phyloP scores from a whole-genome alignment of 1,139 yeast genomes.

The Yarrowia galli region DNA sequence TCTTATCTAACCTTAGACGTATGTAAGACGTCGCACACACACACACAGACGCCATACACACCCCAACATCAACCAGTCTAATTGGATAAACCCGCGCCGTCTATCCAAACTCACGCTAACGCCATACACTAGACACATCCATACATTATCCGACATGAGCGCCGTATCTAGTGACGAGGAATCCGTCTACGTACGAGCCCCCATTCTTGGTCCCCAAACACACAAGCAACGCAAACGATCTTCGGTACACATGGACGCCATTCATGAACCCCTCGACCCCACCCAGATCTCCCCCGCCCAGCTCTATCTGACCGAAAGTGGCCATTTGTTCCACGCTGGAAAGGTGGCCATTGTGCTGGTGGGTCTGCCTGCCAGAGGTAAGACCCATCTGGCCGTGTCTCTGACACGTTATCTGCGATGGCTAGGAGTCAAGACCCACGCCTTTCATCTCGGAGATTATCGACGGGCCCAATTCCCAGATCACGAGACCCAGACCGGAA shows the following conservation, averaged over 20 bases:
- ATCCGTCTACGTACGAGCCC: conserved; percentile 30
- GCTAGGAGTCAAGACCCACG: conserved; percentile 90
- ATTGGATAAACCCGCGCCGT: conserved; percentile 27
- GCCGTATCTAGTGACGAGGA: conserved; percentile 38
- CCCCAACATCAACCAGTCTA: conserved; percentile 26
- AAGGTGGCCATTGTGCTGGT: conserved; percentile 87
- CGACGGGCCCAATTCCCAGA: conserved; percentile 62
- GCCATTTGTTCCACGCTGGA: conserved; percentile 93
- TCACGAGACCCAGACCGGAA: conserved; percentile 45
- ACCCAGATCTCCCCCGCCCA: conserved; percentile 70
- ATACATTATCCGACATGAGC: conserved; percentile 34
- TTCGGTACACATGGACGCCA: conserved; percentile 46
- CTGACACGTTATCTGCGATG: conserved; percentile 90
- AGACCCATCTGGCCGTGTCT: conserved; percentile 90
- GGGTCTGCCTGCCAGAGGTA: conserved; percentile 96
- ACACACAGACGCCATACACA: too few relatives aligned
- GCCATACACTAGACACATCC: conserved; percentile 6
- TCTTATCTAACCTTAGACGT: too few relatives aligned
- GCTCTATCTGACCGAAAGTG: conserved; percentile 87
- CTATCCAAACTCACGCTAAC: neutral
- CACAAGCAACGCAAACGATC: conserved; percentile 35
- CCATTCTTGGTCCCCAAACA: conserved; percentile 39
- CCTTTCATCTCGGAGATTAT: conserved; percentile 92
- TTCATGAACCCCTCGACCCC: conserved; percentile 48
- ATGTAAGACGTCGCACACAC: too few relatives aligned